Evolutionary conservation across 306 rosid species (phyloP), one percentile per base, ranked within the genome.

Genomic region (Arachis stenosperma): DNA sequence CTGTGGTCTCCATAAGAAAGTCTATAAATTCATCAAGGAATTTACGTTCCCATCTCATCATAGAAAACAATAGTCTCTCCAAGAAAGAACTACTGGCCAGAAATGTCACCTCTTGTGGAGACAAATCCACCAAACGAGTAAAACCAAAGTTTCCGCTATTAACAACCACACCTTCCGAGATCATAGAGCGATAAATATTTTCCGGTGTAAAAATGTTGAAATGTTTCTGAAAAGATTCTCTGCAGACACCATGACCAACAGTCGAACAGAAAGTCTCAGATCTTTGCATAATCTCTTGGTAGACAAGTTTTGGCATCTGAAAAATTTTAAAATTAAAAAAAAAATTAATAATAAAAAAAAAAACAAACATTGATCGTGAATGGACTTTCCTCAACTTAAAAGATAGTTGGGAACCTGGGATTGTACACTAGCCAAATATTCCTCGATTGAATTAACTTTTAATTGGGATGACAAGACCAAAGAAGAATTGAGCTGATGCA

Each of bases 231-330:
- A 87, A 82, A 61, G 64, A 75, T 75, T 88, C 92, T 82, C 75
- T 75, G 81, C 78, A 67, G 65, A 81, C 52, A 81, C 89, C 87
- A 71, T 41, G 79, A 7, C 69, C 67, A 77, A 78, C 82, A 67
- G 81, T 82, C 15, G 83, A 82, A 79, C 67, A 51, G 75, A 83
- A 61, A 52, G 67, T 64, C 70, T 84, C 84, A 42, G 89, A 78
- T 78, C 82, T 81, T 30, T 40, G 85, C 65, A 81, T 74, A 78
- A 81, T 54, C 51, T 87, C 97, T 78, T 14, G 74, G 75, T 82
- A 79, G 68, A 91, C 84, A 44, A 89, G 87, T 78, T 84, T 91
- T 6, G 97, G 97, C 67, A 91, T 71, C 97, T 89, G 84, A 60
- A 22, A 41, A 74, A 7, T 33, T 33, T 22, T 5, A 7, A 2